phyloP scores from a whole-genome alignment of 2,329 filamentous ascomycete species.

The Phoma sp. region DNA sequence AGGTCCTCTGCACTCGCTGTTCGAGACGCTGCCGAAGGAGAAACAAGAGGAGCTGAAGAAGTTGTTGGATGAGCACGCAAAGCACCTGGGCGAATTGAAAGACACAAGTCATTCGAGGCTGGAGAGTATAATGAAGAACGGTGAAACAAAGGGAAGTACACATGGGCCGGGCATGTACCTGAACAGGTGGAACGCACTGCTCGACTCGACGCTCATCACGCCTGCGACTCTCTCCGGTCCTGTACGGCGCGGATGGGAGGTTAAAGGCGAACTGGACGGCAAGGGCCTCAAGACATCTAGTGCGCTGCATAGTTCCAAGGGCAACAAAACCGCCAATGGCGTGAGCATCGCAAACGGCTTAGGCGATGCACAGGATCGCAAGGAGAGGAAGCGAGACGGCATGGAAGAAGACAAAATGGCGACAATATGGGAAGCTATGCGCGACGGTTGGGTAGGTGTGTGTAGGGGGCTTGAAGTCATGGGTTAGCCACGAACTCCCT shows the following conservation, averaged over 20 bases:
- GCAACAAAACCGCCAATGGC: constrained; percentile 18
- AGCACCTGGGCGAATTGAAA: constrained; percentile 65
- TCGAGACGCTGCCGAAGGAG: constrained; percentile 55
- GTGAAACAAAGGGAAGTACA: constrained; percentile 45
- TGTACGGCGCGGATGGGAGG: constrained; percentile 55
- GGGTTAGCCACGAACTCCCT: constrained; percentile 18
- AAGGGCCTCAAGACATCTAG: constrained; percentile 38
- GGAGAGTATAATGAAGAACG: constrained; percentile 59
- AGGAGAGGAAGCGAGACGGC: constrained; percentile 41
- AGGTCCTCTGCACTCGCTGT: constrained; percentile 49
- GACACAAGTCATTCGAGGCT: constrained; percentile 62
- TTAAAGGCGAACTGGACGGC: constrained; percentile 47
- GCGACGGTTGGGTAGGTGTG: constrained; percentile 42
- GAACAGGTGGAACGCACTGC: constrained; percentile 72
- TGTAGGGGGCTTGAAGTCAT: constrained; percentile 44
- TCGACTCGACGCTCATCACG: constrained; percentile 73
- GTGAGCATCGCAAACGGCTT: constrained; percentile 24
- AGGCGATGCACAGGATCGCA: constrained; percentile 33
- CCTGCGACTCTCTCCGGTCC: constrained; percentile 61
- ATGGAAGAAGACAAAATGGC: constrained; percentile 39
- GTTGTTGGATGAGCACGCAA: constrained; percentile 65
- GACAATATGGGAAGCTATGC: constrained; percentile 40
- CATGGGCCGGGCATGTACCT: constrained; percentile 76
- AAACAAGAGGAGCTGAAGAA: constrained; percentile 56
- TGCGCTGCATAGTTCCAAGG: constrained; percentile 17